These are phyloP conservation scores for Mortierella sp. DNA, from an alignment of 371 early-diverging fungal species.

Conservation along the genomic window DNA sequence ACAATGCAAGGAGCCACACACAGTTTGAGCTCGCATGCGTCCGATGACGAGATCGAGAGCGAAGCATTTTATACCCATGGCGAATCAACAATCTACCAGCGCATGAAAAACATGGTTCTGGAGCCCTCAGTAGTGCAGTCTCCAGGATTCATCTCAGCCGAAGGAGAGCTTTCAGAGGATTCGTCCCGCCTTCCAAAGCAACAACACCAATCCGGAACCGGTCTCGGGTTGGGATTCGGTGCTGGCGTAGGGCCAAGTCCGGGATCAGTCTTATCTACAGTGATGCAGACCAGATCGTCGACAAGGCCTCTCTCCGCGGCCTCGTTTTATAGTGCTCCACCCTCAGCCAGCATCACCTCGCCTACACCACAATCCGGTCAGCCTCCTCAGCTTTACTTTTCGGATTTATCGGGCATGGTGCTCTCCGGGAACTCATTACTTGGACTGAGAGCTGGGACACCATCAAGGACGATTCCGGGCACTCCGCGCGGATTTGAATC, in stretches of 20 bases:
- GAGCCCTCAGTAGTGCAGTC: conserved; percentile 16
- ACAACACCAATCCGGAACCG: neutral
- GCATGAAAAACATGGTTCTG: conserved; percentile 33
- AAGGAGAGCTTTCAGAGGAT: conserved; percentile 6
- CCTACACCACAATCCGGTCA: conserved; percentile 2
- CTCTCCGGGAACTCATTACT: conserved; percentile 37
- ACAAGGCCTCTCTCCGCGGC: conserved; percentile 31
- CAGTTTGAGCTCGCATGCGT: conserved; percentile 47
- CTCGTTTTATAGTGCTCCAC: conserved; percentile 45
- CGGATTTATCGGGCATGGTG: conserved; percentile 42
- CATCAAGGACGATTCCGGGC: conserved; percentile 39
- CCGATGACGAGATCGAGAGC: conserved; percentile 52
- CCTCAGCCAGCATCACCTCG: conserved; percentile 4
- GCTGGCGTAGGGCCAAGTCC: conserved; percentile 33
- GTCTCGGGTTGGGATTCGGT: conserved; percentile 34
- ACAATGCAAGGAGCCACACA: conserved; percentile 2
- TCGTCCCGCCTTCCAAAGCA: conserved; percentile 2
- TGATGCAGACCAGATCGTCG: conserved; percentile 35
- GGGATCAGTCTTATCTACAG: conserved; percentile 39
- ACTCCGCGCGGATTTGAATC: conserved; percentile 53
- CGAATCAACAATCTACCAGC: conserved; percentile 49
- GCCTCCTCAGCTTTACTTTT: conserved; percentile 30
- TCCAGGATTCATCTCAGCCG: conserved; percentile 7
- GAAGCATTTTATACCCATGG: conserved; percentile 56
- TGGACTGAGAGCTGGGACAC: conserved; percentile 40